Conservation (phyloP, 78 protist species). For the Creolimax fragrantissima region DNA sequence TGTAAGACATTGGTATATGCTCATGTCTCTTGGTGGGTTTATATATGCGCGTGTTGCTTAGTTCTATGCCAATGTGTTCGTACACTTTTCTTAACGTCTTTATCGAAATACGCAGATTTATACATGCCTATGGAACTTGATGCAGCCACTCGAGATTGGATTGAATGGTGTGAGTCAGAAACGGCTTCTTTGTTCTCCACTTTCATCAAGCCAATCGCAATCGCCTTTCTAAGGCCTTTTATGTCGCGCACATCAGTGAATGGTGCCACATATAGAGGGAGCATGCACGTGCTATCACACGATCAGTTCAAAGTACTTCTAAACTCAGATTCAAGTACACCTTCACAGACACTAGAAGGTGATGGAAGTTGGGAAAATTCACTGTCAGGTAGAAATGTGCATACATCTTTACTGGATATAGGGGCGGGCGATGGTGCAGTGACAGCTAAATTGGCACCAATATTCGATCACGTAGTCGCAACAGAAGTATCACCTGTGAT, state of each 20-base stretch:
- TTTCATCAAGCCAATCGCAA: not conserved
- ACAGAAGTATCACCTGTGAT: conserved; percentile 10
- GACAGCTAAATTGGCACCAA: not conserved
- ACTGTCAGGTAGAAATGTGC: not conserved
- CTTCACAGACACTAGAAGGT: not conserved
- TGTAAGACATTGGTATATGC: no score
- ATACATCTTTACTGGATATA: not conserved
- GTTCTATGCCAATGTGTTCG: no score
- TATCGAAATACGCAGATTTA: no score
- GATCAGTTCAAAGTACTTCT: not conserved
- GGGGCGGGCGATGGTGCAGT: conserved; percentile 14
- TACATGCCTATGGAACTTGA: not conserved
- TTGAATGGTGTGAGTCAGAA: not conserved
- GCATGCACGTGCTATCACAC: not conserved
- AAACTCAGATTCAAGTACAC: not conserved
- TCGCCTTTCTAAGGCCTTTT: not conserved
- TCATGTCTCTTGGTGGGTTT: no score
- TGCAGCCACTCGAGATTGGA: not conserved
- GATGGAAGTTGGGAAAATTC: not conserved
- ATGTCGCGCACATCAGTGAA: not conserved
- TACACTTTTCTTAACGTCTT: no score
- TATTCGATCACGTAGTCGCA: not conserved
- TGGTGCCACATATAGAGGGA: not conserved
- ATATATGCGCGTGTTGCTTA: no score
- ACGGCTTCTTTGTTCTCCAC: not conserved